These are phyloP conservation scores for Penicillium malachiteum DNA, from an alignment of 495 filamentous ascomycete species.

Conservation along the genomic window DNA sequence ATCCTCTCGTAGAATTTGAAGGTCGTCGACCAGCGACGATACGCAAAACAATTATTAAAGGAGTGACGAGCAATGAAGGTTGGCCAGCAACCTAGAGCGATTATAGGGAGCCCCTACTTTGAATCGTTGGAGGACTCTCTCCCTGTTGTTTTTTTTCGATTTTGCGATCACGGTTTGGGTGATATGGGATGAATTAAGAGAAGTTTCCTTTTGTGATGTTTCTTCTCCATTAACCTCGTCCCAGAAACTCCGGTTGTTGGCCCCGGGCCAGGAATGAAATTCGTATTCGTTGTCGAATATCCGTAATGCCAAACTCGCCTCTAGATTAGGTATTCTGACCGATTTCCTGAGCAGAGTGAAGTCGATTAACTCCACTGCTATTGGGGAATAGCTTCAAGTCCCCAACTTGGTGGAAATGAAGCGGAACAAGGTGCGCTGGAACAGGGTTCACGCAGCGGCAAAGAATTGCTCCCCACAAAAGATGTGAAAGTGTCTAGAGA, in stretches of 20 bases:
- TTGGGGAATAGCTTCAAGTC: no score
- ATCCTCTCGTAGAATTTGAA: slow-evolving; percentile 7
- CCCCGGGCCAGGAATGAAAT: no score
- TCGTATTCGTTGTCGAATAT: no score
- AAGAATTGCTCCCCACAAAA: no score
- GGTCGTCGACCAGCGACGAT: slow-evolving; percentile 25
- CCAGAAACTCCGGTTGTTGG: not conserved
- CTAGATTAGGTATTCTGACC: no score
- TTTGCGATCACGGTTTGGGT: not conserved
- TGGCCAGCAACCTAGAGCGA: slow-evolving; percentile 27
- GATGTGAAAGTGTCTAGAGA: not conserved
- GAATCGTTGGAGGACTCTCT: not conserved
- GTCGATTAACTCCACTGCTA: no score
- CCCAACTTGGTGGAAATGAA: no score
- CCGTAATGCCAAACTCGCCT: no score
- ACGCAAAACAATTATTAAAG: slow-evolving; percentile 11
- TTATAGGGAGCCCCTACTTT: not conserved
- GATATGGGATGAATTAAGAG: not conserved
- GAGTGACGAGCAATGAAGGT: slow-evolving; percentile 24
- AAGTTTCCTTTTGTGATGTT: not conserved
- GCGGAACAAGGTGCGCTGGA: no score
- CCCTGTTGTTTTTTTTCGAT: not conserved
- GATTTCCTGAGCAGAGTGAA: no score
- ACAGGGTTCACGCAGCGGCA: no score
- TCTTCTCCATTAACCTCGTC: not conserved